Conservation (phyloP, 2,329 filamentous ascomycete genomes). For the Sphaceloma murrayae region DNA sequence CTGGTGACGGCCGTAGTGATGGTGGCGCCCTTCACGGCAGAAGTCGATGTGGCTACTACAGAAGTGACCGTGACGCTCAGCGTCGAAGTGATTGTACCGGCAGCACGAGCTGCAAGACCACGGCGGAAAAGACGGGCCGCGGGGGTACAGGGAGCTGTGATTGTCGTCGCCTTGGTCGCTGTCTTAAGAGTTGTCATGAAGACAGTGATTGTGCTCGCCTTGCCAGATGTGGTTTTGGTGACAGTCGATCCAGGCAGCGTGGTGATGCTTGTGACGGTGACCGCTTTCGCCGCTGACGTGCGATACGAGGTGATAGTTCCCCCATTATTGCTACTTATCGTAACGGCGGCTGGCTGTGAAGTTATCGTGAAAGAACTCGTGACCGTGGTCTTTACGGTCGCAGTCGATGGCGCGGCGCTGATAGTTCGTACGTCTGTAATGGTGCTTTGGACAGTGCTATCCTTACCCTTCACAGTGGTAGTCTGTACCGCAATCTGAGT, state of each 20-base stretch:
- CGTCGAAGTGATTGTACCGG: constrained; percentile 23
- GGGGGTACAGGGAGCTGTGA: constrained; percentile 25
- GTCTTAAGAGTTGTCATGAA: constrained; percentile 25
- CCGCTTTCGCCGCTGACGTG: constrained; percentile 24
- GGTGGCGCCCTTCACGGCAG: constrained; percentile 19
- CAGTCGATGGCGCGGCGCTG: constrained; percentile 19
- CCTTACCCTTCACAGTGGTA: constrained; percentile 18
- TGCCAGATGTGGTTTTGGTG: constrained; percentile 23
- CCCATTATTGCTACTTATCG: constrained; percentile 20
- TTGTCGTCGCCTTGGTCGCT: constrained; percentile 26
- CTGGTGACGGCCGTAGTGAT: constrained; percentile 22
- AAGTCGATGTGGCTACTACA: constrained; percentile 22
- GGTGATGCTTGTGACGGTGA: constrained; percentile 25
- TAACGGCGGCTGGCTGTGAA: constrained; percentile 20
- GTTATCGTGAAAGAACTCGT: constrained; percentile 22
- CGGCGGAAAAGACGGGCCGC: constrained; percentile 20
- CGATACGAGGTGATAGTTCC: constrained; percentile 22
- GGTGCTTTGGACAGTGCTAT: constrained; percentile 19
- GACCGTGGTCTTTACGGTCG: constrained; percentile 20
- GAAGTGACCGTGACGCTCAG: constrained; percentile 24
- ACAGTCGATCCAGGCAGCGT: constrained; percentile 20
- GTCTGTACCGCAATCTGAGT: constrained; percentile 15
- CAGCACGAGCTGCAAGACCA: constrained; percentile 20
- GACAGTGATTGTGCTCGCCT: constrained; percentile 21
- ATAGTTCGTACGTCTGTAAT: constrained; percentile 19